These are phyloP conservation scores for Diaporthe sp. DNA, from an alignment of 2,329 filamentous ascomycete genomes.

Conservation along the genomic window DNA sequence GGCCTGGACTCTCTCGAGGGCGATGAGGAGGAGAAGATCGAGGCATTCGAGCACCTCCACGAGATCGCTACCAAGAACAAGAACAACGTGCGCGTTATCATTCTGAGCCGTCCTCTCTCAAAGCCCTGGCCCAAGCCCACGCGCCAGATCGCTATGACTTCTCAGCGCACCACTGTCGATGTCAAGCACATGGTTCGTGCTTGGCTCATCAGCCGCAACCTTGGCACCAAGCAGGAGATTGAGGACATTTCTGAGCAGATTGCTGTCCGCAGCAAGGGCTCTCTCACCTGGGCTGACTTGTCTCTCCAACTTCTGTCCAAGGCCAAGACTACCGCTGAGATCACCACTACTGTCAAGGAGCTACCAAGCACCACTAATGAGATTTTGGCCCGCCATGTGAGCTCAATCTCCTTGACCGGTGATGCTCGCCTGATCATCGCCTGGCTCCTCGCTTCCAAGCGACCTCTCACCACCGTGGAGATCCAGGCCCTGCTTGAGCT, in stretches of 20 bases:
- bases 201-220: conserved; percentile 35
- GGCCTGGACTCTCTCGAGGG: conserved; percentile 39
- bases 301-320: conserved; percentile 36
- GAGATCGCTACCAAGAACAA: conserved; percentile 40
- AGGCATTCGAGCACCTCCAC: conserved; percentile 39
- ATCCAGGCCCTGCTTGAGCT: conserved; percentile 41
- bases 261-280: conserved; percentile 40
- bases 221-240: conserved; percentile 39
- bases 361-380: conserved; percentile 36
- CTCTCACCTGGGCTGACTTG: conserved; percentile 39
- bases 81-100: conserved; percentile 39
- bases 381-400: conserved; percentile 36
- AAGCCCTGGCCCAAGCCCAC: conserved; percentile 39
- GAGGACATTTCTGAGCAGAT: conserved; percentile 39
- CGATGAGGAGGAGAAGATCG: conserved; percentile 38
- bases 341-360: conserved; percentile 35
- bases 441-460: conserved; percentile 40
- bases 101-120: conserved; percentile 39
- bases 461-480: conserved; percentile 39
- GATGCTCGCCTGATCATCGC: conserved; percentile 40
- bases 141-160: conserved; percentile 37
- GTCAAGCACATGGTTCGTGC: conserved; percentile 39
- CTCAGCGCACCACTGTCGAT: conserved; percentile 36
- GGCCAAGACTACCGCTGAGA: conserved; percentile 34
- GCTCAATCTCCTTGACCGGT: conserved; percentile 32